Conservation (phyloP, 148 eudicot species). For the Camellia lanceoleosa region DNA sequence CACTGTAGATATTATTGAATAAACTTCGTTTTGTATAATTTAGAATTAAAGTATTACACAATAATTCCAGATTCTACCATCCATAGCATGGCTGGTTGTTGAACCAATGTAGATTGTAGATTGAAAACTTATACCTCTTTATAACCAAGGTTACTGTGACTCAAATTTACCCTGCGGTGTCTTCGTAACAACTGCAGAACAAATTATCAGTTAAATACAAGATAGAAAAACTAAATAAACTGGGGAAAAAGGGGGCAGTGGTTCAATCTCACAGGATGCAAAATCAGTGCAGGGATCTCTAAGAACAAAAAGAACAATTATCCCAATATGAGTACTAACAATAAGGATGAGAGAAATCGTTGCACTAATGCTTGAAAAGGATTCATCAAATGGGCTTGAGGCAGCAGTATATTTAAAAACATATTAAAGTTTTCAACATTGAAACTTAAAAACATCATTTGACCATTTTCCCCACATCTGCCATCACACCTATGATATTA, state of each 20-base stretch:
- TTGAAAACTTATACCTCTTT: constrained; percentile 51
- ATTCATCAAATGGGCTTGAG: neutral
- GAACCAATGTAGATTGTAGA: neutral
- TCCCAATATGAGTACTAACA: too few relatives aligned
- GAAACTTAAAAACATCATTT: neutral
- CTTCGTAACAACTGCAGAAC: constrained; percentile 70
- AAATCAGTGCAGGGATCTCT: neutral
- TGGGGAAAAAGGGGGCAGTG: neutral
- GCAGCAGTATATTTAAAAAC: neutral
- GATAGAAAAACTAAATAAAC: neutral
- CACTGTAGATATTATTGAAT: neutral
- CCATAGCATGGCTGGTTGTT: constrained; percentile 6
- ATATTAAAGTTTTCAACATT: neutral
- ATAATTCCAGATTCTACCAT: neutral
- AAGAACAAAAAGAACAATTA: too few relatives aligned
- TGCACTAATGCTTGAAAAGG: neutral
- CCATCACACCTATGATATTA: neutral
- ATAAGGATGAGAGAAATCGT: neutral
- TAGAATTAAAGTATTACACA: neutral
- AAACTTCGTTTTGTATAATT: neutral
- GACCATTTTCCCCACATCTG: neutral
- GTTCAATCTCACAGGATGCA: constrained; percentile 8
- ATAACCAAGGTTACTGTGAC: constrained; percentile 54
- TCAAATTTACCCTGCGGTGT: constrained; percentile 69
- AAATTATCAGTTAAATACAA: constrained; percentile 15